Conservation (phyloP, 345 rosid genomes). For the Pistacia integerrima region DNA sequence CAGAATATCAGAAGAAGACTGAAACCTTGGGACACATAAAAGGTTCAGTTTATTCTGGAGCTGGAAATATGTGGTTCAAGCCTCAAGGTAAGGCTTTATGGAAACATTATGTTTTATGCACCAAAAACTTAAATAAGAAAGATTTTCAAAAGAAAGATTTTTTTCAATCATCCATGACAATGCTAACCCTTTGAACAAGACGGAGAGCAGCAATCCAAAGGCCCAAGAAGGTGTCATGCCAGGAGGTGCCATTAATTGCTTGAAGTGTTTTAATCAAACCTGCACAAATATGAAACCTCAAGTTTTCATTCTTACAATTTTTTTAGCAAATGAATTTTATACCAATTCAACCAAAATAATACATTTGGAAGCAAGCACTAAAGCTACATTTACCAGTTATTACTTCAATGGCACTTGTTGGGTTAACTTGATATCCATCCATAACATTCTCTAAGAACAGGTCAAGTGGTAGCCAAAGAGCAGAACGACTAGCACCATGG, state of each 20-base stretch:
- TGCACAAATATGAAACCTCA: conserved; percentile 35
- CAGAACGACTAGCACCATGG: conserved; percentile 70
- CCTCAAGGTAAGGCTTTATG: not conserved
- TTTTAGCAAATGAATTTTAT: not conserved
- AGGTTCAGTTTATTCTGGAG: not conserved
- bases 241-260: conserved; percentile 72
- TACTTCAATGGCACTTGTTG: conserved; percentile 77
- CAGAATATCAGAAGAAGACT: conserved; percentile 3
- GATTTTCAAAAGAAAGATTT: not conserved
- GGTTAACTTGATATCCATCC: conserved; percentile 83
- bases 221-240: conserved; percentile 93
- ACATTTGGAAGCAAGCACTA: not conserved
- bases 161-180: conserved; percentile 5
- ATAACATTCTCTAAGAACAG: conserved; percentile 87
- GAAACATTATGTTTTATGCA: not conserved
- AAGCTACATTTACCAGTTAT: conserved; percentile 57
- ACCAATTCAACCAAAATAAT: not conserved
- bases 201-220: conserved; percentile 95
- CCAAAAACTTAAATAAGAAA: not conserved
- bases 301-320: conserved; percentile 11
- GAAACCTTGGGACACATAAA: not conserved
- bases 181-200: conserved; percentile 91
- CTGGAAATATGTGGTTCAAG: not conserved
- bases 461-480: conserved; percentile 97
- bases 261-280: conserved; percentile 84